phyloP scores from a whole-genome alignment of 2,329 filamentous ascomycete species.

The Corniculantispora saksenae region DNA sequence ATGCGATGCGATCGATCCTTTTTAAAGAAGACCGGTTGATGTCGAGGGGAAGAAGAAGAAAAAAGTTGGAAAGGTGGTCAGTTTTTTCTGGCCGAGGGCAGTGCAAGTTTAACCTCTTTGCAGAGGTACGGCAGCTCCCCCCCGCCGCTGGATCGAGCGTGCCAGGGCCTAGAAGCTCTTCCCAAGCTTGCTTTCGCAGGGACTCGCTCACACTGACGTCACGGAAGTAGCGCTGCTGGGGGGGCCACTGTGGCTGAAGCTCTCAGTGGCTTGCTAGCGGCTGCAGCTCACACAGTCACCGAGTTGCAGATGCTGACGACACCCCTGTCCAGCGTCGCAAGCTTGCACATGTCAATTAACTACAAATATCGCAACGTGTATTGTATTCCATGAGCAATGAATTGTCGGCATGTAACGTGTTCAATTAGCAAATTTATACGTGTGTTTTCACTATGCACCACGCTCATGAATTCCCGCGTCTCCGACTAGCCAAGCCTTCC shows the following conservation, averaged over 20 bases:
- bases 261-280: neutral
- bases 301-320: no score
- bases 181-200: constrained; percentile 4
- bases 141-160: constrained; percentile 4
- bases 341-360: neutral
- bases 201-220: constrained; percentile 13
- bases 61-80: constrained; percentile 13
- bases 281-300: no score
- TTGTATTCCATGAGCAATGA: neutral
- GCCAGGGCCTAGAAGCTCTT: constrained; percentile 10
- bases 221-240: neutral
- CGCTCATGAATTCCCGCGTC: neutral
- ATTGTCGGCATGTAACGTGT: neutral
- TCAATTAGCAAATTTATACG: neutral
- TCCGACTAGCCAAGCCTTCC: neutral
- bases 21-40: neutral
- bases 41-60: neutral
- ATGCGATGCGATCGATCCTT: neutral
- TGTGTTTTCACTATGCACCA: no score
- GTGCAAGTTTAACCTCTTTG: constrained; percentile 1
- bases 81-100: constrained; percentile 3
- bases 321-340: neutral
- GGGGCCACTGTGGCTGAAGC: constrained; percentile 10
- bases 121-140: neutral
- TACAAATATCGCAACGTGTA: neutral